Evolutionary conservation across 805 yeast species (phyloP).

Genomic region (Metschnikowia borealis): DNA sequence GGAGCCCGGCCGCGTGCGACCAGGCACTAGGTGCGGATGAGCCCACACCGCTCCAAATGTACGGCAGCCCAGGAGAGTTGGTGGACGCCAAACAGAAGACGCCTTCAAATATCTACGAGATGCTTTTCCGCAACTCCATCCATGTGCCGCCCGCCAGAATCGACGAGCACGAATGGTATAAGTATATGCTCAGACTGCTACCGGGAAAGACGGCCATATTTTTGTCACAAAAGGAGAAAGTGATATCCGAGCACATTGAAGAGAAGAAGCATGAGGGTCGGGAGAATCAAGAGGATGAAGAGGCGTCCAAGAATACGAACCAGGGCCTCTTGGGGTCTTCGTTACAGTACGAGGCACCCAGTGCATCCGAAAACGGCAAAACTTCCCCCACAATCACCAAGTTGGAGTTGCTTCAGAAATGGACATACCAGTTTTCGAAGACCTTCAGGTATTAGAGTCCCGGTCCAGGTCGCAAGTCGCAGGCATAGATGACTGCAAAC

Average conservation of each 20-base stretch:
- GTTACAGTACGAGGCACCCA: slow-evolving; percentile 1
- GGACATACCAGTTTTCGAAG: slow-evolving; percentile 11
- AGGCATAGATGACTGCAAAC: not conserved
- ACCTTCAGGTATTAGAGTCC: not conserved
- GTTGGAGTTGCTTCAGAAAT: slow-evolving; percentile 9
- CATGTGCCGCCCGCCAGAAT: not conserved
- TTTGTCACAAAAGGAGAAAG: slow-evolving; percentile 21
- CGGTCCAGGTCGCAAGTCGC: too few species aligned
- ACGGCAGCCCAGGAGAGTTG: not conserved
- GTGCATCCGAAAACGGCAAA: not conserved
- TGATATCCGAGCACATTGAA: slow-evolving; percentile 11
- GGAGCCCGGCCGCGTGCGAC: slow-evolving; percentile 6
- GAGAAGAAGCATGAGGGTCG: slow-evolving; percentile 6
- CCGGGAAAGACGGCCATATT: slow-evolving; percentile 26
- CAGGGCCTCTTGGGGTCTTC: slow-evolving; percentile 12
- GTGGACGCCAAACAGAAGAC: not conserved
- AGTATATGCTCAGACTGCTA: slow-evolving; percentile 22
- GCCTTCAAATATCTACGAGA: slow-evolving; percentile 8
- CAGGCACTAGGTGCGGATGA: not conserved
- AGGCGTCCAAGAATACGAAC: slow-evolving; percentile 8
- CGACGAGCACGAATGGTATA: slow-evolving; percentile 20
- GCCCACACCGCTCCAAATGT: not conserved
- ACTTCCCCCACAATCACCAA: not conserved
- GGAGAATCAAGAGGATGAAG: slow-evolving; percentile 19
- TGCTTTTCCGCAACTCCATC: slow-evolving; percentile 8